phyloP scores from a whole-genome alignment of 805 yeast species.

The Ogataea chonburiensis region DNA sequence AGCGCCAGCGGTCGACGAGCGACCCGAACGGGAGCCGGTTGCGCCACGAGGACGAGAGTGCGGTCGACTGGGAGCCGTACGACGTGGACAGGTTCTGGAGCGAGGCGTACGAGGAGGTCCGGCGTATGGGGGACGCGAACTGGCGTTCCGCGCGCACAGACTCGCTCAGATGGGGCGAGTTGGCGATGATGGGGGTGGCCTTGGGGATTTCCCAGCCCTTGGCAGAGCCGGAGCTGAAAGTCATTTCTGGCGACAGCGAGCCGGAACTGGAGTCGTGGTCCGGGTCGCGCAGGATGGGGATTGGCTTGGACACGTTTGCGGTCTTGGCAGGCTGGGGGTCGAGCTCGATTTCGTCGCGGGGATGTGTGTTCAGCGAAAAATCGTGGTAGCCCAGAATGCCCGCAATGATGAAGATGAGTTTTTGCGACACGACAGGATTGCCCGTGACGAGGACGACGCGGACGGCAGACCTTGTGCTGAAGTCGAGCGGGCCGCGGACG shows the following conservation, averaged over 20 bases:
- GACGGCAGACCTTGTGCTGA: conserved; percentile 29
- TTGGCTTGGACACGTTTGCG: conserved; percentile 19
- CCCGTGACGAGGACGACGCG: conserved; percentile 54
- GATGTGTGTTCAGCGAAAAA: conserved; percentile 16
- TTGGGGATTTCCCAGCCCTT: conserved; percentile 47
- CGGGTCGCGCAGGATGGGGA: conserved; percentile 22
- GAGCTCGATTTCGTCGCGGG: conserved; percentile 7
- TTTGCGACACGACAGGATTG: conserved; percentile 56
- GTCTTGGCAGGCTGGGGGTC: conserved; percentile 5
- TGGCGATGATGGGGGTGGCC: conserved; percentile 23
- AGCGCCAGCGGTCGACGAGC: conserved; percentile 31
- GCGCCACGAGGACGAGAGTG: conserved; percentile 30
- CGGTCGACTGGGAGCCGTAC: conserved; percentile 30
- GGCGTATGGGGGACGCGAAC: conserved; percentile 22
- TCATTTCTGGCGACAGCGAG: conserved; percentile 17
- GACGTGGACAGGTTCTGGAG: conserved; percentile 38
- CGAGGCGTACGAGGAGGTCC: conserved; percentile 36
- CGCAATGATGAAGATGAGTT: conserved; percentile 49
- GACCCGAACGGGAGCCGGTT: conserved; percentile 28
- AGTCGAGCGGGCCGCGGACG: conserved; percentile 36
- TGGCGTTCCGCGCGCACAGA: conserved; percentile 22
- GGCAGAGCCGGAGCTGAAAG: conserved; percentile 17
- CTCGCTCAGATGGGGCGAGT: conserved; percentile 22
- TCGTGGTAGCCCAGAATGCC: conserved; percentile 45
- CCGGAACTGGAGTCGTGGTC: conserved; percentile 6